These are phyloP conservation scores for Populus trichocarpa DNA, from an alignment of 441 rosid genomes.

Conservation along the genomic window DNA sequence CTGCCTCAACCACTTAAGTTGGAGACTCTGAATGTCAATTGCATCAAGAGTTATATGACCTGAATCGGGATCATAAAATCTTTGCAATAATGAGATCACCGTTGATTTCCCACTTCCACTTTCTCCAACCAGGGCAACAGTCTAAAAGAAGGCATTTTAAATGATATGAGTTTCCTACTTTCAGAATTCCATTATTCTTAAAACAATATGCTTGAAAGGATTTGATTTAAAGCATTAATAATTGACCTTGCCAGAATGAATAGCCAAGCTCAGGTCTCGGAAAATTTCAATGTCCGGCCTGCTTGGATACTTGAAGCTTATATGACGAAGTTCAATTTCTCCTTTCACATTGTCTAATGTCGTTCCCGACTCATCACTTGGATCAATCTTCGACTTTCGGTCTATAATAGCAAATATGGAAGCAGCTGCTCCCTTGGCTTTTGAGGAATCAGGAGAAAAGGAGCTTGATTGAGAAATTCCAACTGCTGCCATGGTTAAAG, in stretches of 20 bases:
- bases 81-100: slow-evolving; percentile 55
- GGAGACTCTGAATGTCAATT: slow-evolving; percentile 35
- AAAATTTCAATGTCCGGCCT: slow-evolving; percentile 71
- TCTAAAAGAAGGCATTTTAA: slow-evolving; percentile 32
- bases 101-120: slow-evolving; percentile 84
- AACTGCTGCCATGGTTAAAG: slow-evolving; percentile 52
- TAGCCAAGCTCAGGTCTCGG: slow-evolving; percentile 19
- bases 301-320: slow-evolving; percentile 62
- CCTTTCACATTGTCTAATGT: slow-evolving; percentile 48
- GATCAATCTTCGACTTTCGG: slow-evolving; percentile 51
- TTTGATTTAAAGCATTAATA: not conserved
- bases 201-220: not conserved
- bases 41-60: slow-evolving; percentile 69
- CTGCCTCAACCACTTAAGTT: slow-evolving; percentile 58
- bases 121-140: slow-evolving; percentile 82
- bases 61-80: slow-evolving; percentile 71
- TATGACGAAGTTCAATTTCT: slow-evolving; percentile 54
- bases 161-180: too few species aligned
- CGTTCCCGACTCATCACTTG: slow-evolving; percentile 50
- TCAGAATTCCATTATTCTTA: too few species aligned
- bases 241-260: slow-evolving; percentile 4
- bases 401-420: slow-evolving; percentile 62
- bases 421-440: slow-evolving; percentile 54
- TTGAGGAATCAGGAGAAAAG: slow-evolving; percentile 48
- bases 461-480: slow-evolving; percentile 62